Evolutionary conservation across 2,329 filamentous ascomycete species (phyloP), one percentile per base, ranked within the genome.

Genomic region (Fusarium citri): DNA sequence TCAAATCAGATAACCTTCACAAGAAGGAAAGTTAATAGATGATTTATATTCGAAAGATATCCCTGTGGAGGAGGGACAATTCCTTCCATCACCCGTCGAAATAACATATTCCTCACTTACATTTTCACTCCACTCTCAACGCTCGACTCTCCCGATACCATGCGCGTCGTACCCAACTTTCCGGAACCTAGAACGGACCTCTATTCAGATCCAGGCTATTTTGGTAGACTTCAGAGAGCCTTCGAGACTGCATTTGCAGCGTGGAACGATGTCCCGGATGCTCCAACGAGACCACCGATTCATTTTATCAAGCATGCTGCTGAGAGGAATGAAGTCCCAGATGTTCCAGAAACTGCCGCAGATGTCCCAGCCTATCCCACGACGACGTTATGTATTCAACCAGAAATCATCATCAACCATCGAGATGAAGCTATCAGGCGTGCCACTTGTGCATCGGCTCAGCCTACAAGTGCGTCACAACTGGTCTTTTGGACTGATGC

Each of bases 401-500:
- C n/a, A 26, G 31, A 40, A 42, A 16, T 47, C 9, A 1, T 25
- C 6, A 26, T 55, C 20, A 4, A 11, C 8, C 2, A 25, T 8
- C 22, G 12, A 8, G 1, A 10, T 9, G 4, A 22, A 16, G 51
- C 51, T 3, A 25, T 20, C 10, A 3, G 6, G 11, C 34, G n/a
- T 40, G 26, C 31, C 8, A 8, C 4, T 8, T 8, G 12, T 8
- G 43, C 23, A 3, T 10, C 23, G 0, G 15, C 37, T 4, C 3
- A 34, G 14, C 8, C 41, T 14, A 6, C 3, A 3, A 46, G 9
- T 25, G 40, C 16, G 6, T 34, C 18, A 10, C 28, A 6, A 26
- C 16, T 55, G 18, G 11, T 56, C 5, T 34, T 70, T 15, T 70
- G 58, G 66, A 57, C 50, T 9, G 62, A 70, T 16, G 66, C 55